A percentile compares a stretch with the other conserved stretches of the same genome.
Evolutionary conservation across 2,329 filamentous ascomycete species (phyloP).

Genomic region (Cadophora luteo-olivacea): DNA sequence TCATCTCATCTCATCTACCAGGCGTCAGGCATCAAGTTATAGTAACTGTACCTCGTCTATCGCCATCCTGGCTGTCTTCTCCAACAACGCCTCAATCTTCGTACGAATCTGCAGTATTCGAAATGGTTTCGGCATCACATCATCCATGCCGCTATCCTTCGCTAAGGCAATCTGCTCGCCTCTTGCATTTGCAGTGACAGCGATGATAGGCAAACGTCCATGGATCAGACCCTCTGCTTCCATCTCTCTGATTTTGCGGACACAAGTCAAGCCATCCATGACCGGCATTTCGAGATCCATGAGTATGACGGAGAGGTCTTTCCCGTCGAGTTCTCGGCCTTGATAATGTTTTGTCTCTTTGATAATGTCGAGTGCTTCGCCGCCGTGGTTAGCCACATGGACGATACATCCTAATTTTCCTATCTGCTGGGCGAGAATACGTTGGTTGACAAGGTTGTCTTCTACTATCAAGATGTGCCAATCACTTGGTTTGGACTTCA

Average conservation of each 20-base stretch:
- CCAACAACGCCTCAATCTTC: slow-evolving; percentile 61
- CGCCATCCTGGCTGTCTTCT: neutral
- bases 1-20: neutral
- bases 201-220: slow-evolving; percentile 75
- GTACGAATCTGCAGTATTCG: slow-evolving; percentile 69
- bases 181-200: slow-evolving; percentile 78
- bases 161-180: slow-evolving; percentile 73
- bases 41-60: neutral
- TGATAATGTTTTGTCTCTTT: slow-evolving; percentile 49
- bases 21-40: neutral
- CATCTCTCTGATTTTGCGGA: slow-evolving; percentile 69
- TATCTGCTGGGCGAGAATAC: slow-evolving; percentile 58
- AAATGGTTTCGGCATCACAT: slow-evolving; percentile 81
- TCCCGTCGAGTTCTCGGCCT: slow-evolving; percentile 33
- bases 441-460: slow-evolving; percentile 66
- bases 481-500: neutral
- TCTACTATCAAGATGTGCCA: slow-evolving; percentile 59
- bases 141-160: slow-evolving; percentile 75
- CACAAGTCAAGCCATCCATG: slow-evolving; percentile 80
- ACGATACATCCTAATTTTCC: slow-evolving; percentile 64
- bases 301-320: slow-evolving; percentile 68
- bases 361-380: slow-evolving; percentile 63
- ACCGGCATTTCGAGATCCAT: slow-evolving; percentile 87
- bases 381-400: slow-evolving; percentile 68
- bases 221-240: slow-evolving; percentile 63